Evolutionary conservation across 1,284 basidiomycete genomes (phyloP), one percentile per base, ranked within the genome.

Genomic region (Cryptococcus sp.): DNA sequence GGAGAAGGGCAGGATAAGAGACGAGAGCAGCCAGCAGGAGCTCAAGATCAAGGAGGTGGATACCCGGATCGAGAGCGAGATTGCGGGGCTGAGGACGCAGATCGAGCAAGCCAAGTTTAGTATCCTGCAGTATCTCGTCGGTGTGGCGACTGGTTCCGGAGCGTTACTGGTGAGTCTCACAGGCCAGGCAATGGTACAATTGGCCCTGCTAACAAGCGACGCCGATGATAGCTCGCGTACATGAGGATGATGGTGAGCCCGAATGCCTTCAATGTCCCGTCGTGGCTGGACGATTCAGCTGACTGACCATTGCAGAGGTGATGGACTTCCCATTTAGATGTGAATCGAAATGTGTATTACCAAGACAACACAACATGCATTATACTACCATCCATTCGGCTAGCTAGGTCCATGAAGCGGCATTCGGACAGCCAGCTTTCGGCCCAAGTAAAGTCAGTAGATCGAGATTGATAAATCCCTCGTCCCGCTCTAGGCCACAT

Each of bases 11-110:
- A 82, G 95, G 42, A 91, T 98, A 80, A 80, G 96, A 44, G 94
- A 98, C 71, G 94, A 98, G 80, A 87, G 86, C 59, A 88, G 87
- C 56, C 86, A 88, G 46, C 92, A 98, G 70, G 94, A 96, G 69
- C 81, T 96, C 61, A 98, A 98, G 84, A 91, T 98, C 75, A 94
- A 94, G 77, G 96, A 99, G 76, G 93, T 98, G 13, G 95, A 98
- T 69, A 98, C 95, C 2, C 80, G 92, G 67, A 98, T 98, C 68
- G 95, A 98, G 78, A 89, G 90, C 71, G 95, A 98, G 79, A 98
- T 98, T 70, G 91, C 93, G 2, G 85, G 86, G 5, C 76, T 98
- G 52, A 80, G 91, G 49, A 96, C 95, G 1, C 83, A 88, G 48
- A 96, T 97, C 53, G 92, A 97, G 73, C 87, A 89, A 23, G 66